Evolutionary conservation across 2,329 filamentous ascomycete genomes (phyloP).

Genomic region (Aspergillus sp.): DNA sequence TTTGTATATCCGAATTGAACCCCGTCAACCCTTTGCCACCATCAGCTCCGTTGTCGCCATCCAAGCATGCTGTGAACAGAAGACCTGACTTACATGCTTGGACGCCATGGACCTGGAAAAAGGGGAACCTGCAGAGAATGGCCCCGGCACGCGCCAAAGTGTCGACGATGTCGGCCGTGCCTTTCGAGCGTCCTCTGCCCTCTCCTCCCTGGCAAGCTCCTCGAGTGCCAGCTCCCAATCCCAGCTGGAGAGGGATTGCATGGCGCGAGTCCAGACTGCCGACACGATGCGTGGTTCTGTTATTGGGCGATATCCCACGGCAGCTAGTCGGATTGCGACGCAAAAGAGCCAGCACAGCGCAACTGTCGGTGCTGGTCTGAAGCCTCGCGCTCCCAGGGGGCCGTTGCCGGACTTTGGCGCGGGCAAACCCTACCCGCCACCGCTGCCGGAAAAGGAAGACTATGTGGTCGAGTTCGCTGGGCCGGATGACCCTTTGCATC

Average conservation of each 20-base stretch:
- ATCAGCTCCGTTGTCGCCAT: no score
- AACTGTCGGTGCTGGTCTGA: conserved; percentile 30
- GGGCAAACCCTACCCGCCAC: conserved; percentile 49
- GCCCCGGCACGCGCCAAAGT: conserved; percentile 7
- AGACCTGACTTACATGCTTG: no score
- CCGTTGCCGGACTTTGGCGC: conserved; percentile 39
- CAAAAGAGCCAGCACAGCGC: conserved; percentile 33
- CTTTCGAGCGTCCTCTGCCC: conserved; percentile 6
- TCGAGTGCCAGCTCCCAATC: conserved; percentile 16
- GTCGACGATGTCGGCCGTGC: conserved; percentile 6
- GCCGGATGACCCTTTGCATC: conserved; percentile 70
- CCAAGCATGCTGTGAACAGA: no score
- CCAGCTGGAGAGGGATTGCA: conserved; percentile 11
- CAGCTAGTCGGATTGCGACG: conserved; percentile 32
- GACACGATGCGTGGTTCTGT: conserved; percentile 14
- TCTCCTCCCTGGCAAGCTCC: conserved; percentile 13
- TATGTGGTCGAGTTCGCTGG: conserved; percentile 70
- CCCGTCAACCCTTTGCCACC: no score
- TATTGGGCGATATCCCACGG: conserved; percentile 30
- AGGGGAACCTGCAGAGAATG: conserved; percentile 3
- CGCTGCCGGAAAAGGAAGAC: conserved; percentile 46
- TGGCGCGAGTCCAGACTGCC: conserved; percentile 26
- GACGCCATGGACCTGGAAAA: not conserved
- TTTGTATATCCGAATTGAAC: no score
- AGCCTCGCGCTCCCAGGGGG: conserved; percentile 18